These are phyloP conservation scores for Yamadazyma songkhlaensis DNA, from an alignment of 1,139 yeast species.

Conservation along the genomic window DNA sequence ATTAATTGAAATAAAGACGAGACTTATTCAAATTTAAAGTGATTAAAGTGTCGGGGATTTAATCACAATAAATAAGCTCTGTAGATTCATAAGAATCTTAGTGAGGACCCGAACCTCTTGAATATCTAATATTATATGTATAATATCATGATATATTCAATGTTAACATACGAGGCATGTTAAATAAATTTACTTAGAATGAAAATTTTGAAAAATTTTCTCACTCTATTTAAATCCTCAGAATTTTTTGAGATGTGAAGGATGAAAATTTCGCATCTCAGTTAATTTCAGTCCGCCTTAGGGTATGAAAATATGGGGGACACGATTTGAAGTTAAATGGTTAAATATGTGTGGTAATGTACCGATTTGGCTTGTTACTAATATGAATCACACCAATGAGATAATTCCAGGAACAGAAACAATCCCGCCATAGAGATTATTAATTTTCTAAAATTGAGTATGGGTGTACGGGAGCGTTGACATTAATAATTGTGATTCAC, in stretches of 20 bases:
- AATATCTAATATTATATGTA: not conserved
- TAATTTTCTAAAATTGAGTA: no score
- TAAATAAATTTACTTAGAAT: conserved; percentile 15
- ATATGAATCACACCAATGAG: no score
- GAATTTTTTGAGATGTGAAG: conserved; percentile 4
- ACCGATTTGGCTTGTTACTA: no score
- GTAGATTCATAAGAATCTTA: conserved; percentile 12
- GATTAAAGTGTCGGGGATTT: conserved; percentile 90
- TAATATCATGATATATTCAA: not conserved
- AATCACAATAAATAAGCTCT: conserved; percentile 48
- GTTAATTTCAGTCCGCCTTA: conserved; percentile 7
- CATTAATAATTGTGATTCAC: no score
- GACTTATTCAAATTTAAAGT: conserved; percentile 24
- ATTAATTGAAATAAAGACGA: conserved; percentile 3
- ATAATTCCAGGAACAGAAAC: no score
- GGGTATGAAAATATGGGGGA: not conserved
- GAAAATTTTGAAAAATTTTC: conserved; percentile 10
- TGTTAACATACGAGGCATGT: conserved; percentile 56
- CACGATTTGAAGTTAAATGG: not conserved
- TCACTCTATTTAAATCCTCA: conserved; percentile 2
- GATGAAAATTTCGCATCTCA: not conserved
- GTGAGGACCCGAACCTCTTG: conserved; percentile 77
- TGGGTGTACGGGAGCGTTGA: no score
- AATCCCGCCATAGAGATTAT: no score
- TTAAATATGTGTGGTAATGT: no score